These are phyloP conservation scores for Eucalyptus tenuipes DNA, from an alignment of 345 rosid species.

Conservation along the genomic window DNA sequence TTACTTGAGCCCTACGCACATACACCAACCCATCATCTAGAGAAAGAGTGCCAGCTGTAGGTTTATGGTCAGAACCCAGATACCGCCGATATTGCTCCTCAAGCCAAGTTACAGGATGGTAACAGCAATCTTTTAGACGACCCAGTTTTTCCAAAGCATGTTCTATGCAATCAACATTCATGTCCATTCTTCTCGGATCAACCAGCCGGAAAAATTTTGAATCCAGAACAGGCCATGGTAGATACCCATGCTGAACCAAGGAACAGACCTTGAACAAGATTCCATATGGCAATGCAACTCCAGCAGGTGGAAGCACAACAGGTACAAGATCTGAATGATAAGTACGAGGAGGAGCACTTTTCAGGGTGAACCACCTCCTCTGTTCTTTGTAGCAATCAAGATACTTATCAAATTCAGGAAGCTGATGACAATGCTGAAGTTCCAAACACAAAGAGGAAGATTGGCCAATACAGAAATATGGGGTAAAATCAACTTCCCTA, in stretches of 20 bases:
- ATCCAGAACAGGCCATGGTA: slow-evolving; percentile 32
- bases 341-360: slow-evolving; percentile 11
- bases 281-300: slow-evolving; percentile 15
- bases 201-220: slow-evolving; percentile 12
- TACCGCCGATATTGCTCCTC: slow-evolving; percentile 1
- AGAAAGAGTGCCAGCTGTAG: slow-evolving; percentile 10
- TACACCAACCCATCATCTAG: slow-evolving; percentile 29
- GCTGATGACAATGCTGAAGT: slow-evolving; percentile 7
- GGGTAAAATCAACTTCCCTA: slow-evolving; percentile 35
- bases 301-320: slow-evolving; percentile 17
- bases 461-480: slow-evolving; percentile 27
- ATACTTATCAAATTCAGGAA: slow-evolving; percentile 18
- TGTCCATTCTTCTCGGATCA: slow-evolving; percentile 1
- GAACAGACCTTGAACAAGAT: slow-evolving; percentile 27
- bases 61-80: background rate
- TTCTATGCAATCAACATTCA: slow-evolving; percentile 8
- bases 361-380: background rate
- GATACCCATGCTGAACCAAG: slow-evolving; percentile 34
- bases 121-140: slow-evolving; percentile 23
- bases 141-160: slow-evolving; percentile 23
- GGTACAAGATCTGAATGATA: slow-evolving; percentile 15
- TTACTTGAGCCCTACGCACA: slow-evolving; percentile 24
- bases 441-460: slow-evolving; percentile 40
- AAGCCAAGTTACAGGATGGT: slow-evolving; percentile 33
- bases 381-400: slow-evolving; percentile 16